These are phyloP conservation scores for Wickerhamomyces sp. DNA, from an alignment of 1,139 yeast genomes.

Conservation along the genomic window DNA sequence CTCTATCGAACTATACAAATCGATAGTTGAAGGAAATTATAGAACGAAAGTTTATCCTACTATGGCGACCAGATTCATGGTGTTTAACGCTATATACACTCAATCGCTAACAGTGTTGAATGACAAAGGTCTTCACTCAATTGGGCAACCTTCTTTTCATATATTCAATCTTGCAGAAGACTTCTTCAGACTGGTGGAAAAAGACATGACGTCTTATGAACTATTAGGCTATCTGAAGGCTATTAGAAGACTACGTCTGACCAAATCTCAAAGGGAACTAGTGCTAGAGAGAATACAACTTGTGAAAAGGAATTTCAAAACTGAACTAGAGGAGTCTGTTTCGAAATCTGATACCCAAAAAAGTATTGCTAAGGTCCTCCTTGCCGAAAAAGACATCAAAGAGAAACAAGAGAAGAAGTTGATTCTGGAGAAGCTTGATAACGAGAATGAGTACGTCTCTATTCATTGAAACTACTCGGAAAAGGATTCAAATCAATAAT, in stretches of 20 bases:
- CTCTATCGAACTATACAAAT: constrained; percentile 14
- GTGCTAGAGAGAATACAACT: constrained; percentile 10
- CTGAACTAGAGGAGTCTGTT: constrained; percentile 3
- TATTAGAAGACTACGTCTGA: constrained; percentile 17
- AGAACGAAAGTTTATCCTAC: constrained; percentile 7
- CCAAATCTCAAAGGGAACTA: constrained; percentile 10
- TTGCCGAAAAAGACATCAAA: constrained; percentile 8
- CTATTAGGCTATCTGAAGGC: constrained; percentile 19
- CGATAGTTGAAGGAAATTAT: constrained; percentile 5
- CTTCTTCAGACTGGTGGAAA: constrained; percentile 7
- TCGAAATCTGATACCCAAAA: constrained; percentile 3
- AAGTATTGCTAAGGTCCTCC: constrained; percentile 8
- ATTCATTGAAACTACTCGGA: background rate
- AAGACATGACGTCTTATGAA: constrained; percentile 11
- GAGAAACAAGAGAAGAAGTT: constrained; percentile 11
- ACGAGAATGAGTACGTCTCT: background rate
- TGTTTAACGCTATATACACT: constrained; percentile 16
- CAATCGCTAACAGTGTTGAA: constrained; percentile 15
- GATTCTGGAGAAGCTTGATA: constrained; percentile 4
- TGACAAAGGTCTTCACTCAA: constrained; percentile 16
- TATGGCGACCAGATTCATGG: constrained; percentile 18
- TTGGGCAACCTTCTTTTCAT: constrained; percentile 12
- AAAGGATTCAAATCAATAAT: too few relatives aligned
- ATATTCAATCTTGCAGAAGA: constrained; percentile 14
- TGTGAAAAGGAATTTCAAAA: constrained; percentile 7